Evolutionary conservation across 352 stramenopile species (phyloP).

Genomic region (Phytophthora gonapodyides): DNA sequence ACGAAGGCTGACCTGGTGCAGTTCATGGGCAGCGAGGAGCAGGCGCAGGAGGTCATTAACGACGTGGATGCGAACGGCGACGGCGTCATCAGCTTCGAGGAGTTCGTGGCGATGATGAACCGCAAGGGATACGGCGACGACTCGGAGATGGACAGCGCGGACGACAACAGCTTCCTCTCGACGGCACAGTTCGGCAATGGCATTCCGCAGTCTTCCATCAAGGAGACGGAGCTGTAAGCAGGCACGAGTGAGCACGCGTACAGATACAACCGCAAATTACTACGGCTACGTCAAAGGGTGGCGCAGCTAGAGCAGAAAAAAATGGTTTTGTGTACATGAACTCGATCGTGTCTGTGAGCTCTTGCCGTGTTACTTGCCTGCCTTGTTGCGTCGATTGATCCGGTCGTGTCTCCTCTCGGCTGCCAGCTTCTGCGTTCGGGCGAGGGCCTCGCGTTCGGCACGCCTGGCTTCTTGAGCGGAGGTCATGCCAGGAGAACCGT

Average conservation of each 20-base stretch:
- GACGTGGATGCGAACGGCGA: slow-evolving; percentile 93
- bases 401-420: slow-evolving; percentile 81
- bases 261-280: slow-evolving; percentile 24
- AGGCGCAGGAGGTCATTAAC: slow-evolving; percentile 92
- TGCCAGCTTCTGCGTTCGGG: slow-evolving; percentile 63
- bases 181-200: slow-evolving; percentile 42
- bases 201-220: slow-evolving; percentile 40
- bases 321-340: slow-evolving; percentile 23
- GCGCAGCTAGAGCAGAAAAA: slow-evolving; percentile 18
- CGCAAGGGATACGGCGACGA: slow-evolving; percentile 84
- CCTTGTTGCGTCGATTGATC: slow-evolving; percentile 75
- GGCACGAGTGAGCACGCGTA: slow-evolving; percentile 10
- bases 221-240: slow-evolving; percentile 78
- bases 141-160: slow-evolving; percentile 65
- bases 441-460: slow-evolving; percentile 67
- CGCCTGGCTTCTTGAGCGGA: slow-evolving; percentile 55
- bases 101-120: slow-evolving; percentile 93
- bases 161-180: slow-evolving; percentile 62
- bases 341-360: not conserved
- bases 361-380: slow-evolving; percentile 30
- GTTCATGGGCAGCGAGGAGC: slow-evolving; percentile 93
- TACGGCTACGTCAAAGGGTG: not conserved
- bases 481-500: slow-evolving; percentile 28
- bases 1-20: slow-evolving; percentile 89
- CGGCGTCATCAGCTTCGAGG: slow-evolving; percentile 92